Base-by-base conservation (phyloP, 768 basidiomycete genomes). In the Gymnopilus dilepis region DNA sequence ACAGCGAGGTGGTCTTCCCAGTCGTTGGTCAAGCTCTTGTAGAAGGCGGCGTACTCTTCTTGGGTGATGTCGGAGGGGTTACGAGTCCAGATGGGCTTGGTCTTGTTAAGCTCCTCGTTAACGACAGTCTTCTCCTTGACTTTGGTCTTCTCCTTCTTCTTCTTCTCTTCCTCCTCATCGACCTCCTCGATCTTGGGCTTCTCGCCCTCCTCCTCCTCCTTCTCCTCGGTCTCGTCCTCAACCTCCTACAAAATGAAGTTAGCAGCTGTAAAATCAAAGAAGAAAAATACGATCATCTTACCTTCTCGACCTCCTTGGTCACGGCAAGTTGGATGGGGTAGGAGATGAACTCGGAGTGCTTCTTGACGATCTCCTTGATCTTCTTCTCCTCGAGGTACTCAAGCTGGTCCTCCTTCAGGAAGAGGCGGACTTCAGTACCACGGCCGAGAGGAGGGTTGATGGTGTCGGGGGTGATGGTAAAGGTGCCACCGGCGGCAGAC, bases 321-420 rank as follows among this genome's bases (percentile, higher is more conserved):
- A 98, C 96, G 52, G 94, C 94, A 65, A 99, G 87, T 75, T 99
- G 96, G 73, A 99, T 99, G 66, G 97, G 97, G 82, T 99, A 99
- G 30, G 96, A 98, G 80, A 99, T 99, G 84, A 99, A 99, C 82
- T 99, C 97, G 72, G 97, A 99, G 86, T 99, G 97, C 85, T 99
- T 99, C 87, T 99, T 99, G 76, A 99, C 97, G 69, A 97, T 94
- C 69, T 99, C 97, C 86, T 96, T 97, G 86, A 99, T 93, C 78
- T 89, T 90, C 86, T 97, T 97, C 88, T 99, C 97, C 83, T 99
- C 97, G 47, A 98, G 87, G 82, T 98, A 99, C 78, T 99, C 97
- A 64, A 92, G 89, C 80, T 99, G 95, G 77, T 99, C 97, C 76
- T 99, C 97, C 85, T 99, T 99, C 77, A 99, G 81, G 86, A 80